Evolutionary conservation across 352 stramenopile genomes (phyloP).

Genomic region (Pythium apleroticum): DNA sequence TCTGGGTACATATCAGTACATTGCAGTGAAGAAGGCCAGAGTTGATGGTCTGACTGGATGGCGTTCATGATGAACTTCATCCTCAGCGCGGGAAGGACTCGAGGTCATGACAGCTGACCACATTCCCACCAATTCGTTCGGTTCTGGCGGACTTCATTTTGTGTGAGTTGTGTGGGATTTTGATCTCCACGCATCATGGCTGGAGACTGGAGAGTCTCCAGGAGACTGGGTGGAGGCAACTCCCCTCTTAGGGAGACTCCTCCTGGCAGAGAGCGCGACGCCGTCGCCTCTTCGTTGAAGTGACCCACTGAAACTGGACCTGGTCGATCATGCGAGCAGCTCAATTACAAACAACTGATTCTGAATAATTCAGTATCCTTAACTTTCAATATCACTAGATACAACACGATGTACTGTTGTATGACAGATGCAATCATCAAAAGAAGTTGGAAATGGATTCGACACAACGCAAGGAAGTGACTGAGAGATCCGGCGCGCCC

Average conservation of each 20-base stretch:
- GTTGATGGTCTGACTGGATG: background rate
- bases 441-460: no score
- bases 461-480: background rate
- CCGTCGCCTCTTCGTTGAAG: background rate
- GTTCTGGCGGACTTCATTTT: background rate
- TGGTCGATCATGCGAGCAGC: background rate
- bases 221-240: background rate
- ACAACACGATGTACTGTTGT: background rate
- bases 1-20: no score
- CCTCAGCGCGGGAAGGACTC: background rate
- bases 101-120: background rate
- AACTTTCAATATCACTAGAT: no score
- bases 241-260: background rate
- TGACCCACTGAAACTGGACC: conserved; percentile 1
- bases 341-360: background rate
- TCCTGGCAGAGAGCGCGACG: background rate
- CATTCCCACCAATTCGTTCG: background rate
- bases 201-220: background rate
- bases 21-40: background rate
- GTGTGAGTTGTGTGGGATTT: background rate
- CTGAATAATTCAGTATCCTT: background rate
- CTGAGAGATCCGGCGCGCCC: background rate
- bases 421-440: no score
- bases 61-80: background rate
- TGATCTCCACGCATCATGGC: background rate